Percentiles rank a stretch among this genome's conserved stretches.
phyloP scores from a whole-genome alignment of 2,329 filamentous ascomycete genomes.

The Alternaria arborescens region DNA sequence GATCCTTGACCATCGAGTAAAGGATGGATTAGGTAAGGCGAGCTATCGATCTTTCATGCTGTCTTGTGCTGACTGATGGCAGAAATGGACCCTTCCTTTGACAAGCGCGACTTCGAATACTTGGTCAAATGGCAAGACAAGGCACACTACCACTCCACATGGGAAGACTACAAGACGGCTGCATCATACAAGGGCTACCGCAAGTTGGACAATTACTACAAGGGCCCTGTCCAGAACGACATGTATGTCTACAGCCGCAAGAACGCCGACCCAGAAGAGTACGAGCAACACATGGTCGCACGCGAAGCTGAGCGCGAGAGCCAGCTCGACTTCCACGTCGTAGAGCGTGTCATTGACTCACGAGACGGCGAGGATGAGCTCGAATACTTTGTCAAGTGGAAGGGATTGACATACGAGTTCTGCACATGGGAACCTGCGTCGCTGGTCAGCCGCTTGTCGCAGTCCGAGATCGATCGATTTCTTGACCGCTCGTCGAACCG shows the following conservation, averaged over 20 bases:
- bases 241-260: conserved; percentile 66
- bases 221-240: conserved; percentile 81
- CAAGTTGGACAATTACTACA: conserved; percentile 94
- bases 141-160: conserved; percentile 94
- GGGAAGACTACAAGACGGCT: conserved; percentile 82
- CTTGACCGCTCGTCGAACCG: conserved; percentile 82
- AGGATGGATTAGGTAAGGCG: conserved; percentile 64
- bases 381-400: conserved; percentile 98
- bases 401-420: conserved; percentile 88
- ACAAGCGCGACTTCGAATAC: conserved; percentile 85
- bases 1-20: conserved; percentile 84
- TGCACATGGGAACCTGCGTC: conserved; percentile 91
- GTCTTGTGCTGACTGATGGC: conserved; percentile 28
- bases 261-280: conserved; percentile 79
- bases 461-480: conserved; percentile 90
- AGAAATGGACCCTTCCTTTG: conserved; percentile 48
- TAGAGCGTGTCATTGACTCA: conserved; percentile 89
- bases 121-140: conserved; percentile 94
- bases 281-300: conserved; percentile 94
- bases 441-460: conserved; percentile 79
- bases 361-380: conserved; percentile 79
- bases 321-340: conserved; percentile 86
- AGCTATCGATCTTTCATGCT: not conserved
- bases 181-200: conserved; percentile 82
- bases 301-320: conserved; percentile 90